Evolutionary conservation across 2,329 filamentous ascomycete species (phyloP).

Genomic region (Epichloe sibirici): DNA sequence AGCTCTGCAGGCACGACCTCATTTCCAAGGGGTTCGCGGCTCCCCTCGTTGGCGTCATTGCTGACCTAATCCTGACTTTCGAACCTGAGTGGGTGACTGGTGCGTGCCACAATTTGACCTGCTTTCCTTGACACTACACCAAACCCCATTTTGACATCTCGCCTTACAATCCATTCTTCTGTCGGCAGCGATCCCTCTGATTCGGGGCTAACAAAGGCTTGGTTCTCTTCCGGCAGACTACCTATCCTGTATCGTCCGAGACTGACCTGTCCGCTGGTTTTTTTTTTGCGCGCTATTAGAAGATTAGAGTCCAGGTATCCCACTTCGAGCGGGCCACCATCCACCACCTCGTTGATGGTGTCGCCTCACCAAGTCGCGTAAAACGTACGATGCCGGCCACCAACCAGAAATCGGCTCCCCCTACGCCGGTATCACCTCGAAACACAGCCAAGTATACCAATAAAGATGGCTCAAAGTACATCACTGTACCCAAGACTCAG

Average conservation of each 20-base stretch:
- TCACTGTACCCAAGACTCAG: constrained; percentile 47
- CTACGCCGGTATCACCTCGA: constrained; percentile 38
- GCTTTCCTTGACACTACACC: constrained; percentile 9
- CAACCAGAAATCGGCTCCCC: constrained; percentile 36
- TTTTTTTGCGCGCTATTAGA: constrained; percentile 1
- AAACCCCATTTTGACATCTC: constrained; percentile 3
- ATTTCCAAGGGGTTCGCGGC: neutral
- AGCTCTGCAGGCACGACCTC: neutral
- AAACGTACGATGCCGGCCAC: constrained; percentile 37
- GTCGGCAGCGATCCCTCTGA: neutral
- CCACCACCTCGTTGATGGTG: constrained; percentile 25
- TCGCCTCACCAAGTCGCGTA: constrained; percentile 22
- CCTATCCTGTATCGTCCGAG: neutral
- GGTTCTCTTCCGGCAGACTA: neutral
- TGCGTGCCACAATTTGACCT: constrained; percentile 26
- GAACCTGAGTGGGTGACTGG: constrained; percentile 13
- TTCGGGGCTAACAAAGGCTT: neutral
- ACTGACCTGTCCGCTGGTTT: neutral
- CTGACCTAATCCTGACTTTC: constrained; percentile 25
- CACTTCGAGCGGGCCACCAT: constrained; percentile 5
- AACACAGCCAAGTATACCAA: constrained; percentile 51
- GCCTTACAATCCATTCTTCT: neutral
- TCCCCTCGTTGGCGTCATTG: constrained; percentile 22
- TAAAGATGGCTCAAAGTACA: constrained; percentile 58
- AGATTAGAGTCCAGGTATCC: neutral